phyloP scores from a whole-genome alignment of 2,329 filamentous ascomycete species.

The Tolypocladium sp. region DNA sequence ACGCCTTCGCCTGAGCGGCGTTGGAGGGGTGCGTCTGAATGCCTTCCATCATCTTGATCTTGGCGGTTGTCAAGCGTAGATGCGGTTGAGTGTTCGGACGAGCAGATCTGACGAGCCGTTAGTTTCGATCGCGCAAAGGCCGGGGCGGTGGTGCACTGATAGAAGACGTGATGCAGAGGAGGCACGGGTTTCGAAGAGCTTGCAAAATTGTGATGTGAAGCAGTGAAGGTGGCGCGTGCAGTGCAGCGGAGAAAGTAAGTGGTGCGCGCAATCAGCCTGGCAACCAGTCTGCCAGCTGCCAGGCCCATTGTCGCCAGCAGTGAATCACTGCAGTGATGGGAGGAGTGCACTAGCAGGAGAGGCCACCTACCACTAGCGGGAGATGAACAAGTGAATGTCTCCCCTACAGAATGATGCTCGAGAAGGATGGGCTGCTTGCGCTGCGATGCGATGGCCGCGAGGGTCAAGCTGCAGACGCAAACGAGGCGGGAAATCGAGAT shows the following conservation, averaged over 20 bases:
- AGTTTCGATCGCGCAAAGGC: not conserved
- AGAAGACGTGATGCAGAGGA: not conserved
- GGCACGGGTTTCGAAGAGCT: not conserved
- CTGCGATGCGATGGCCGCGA: conserved; percentile 10
- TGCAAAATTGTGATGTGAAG: not conserved
- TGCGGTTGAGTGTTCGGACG: conserved; percentile 3
- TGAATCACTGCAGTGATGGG: conserved; percentile 21
- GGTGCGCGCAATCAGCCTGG: not conserved
- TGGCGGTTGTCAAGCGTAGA: conserved; percentile 11
- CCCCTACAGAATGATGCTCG: conserved; percentile 51
- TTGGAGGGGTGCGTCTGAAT: conserved; percentile 87
- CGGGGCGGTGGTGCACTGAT: not conserved
- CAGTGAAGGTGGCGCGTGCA: not conserved
- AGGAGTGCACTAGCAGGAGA: conserved; percentile 16
- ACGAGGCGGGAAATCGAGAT: not conserved
- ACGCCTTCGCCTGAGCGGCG: conserved; percentile 88
- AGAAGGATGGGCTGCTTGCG: conserved; percentile 11
- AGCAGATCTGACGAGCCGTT: conserved; percentile 21
- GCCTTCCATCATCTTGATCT: conserved; percentile 63
- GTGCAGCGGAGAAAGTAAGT: too few relatives aligned
- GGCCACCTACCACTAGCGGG: conserved; percentile 57
- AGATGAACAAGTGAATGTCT: conserved; percentile 99
- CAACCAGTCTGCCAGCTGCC: not conserved
- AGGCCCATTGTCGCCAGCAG: not conserved
- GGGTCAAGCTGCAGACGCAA: conserved; percentile 10